Conservation (phyloP, 2,329 filamentous ascomycete genomes). For the Aspergillus amoenus region DNA sequence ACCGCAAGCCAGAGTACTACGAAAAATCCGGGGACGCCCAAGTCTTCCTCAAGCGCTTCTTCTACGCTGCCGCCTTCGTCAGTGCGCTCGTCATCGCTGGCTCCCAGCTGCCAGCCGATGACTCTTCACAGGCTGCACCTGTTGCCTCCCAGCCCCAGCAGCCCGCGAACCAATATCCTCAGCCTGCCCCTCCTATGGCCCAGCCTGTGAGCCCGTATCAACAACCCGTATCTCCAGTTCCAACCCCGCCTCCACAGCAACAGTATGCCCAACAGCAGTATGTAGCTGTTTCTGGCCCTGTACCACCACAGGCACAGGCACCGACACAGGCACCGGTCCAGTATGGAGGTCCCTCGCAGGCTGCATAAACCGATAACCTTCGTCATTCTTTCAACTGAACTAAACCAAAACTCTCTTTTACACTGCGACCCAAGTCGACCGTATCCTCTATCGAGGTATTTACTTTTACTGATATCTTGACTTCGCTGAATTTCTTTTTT, state of each 20-base stretch:
- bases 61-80: slow-evolving; percentile 13
- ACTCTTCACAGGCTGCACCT: background rate
- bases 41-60: slow-evolving; percentile 11
- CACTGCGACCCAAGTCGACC: background rate
- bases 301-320: too few species aligned
- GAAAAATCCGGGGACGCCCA: slow-evolving; percentile 2
- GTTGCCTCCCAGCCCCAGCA: too few species aligned
- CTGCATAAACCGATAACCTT: background rate
- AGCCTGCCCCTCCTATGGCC: background rate
- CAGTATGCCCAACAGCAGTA: too few species aligned
- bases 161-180: too few species aligned
- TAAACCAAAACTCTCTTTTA: background rate
- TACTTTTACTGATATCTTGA: background rate
- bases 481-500: background rate
- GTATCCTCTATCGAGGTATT: background rate
- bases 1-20: background rate
- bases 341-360: background rate
- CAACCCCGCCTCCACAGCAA: too few species aligned
- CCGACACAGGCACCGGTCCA: background rate
- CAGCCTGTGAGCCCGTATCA: background rate
- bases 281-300: too few species aligned
- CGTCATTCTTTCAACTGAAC: background rate
- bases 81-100: slow-evolving; percentile 8
- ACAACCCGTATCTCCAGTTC: background rate
- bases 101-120: background rate